Base-by-base conservation (phyloP, 1,284 basidiomycete species). In the Phlebopus sp. region DNA sequence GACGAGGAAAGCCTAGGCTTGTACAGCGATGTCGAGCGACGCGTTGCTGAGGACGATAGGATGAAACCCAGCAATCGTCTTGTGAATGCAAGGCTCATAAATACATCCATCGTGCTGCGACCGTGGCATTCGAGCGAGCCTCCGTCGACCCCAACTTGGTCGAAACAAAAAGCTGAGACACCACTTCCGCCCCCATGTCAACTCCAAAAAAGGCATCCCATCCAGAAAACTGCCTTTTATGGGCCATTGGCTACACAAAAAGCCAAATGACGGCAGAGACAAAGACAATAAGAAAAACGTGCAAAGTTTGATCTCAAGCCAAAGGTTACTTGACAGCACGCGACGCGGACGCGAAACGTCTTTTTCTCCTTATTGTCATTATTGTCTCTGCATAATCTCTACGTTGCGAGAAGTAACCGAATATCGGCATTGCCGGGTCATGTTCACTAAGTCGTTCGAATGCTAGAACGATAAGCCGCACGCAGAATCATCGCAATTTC, bases 401-500 rank as follows among this genome's bases (percentile, higher is more conserved):
- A 46, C 37, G 25, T 25, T 25, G 23, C 37, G 32, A 39, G 53
- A 50, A 51, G 30, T 29, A 23, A 25, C 23, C 17, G 23, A 10
- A 36, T 36, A 25, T 51, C 41, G 46, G 44, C 4, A 47, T 29
- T 37, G 17, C 36, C 3, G 21, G 29, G 30, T 52, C 37, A 50
- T 37, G 32, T 41, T 27, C 21, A 18, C 30, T 35, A 19, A 39
- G 32, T 13, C 25, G 47, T 30, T 29, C 37, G 31, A 9, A 11
- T 14, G 25, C 19, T 27, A 37, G 35, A 38, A 30, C 34, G 42
- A 49, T 37, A 61, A 15, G 36, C 59, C 47, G 21, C 51, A 38
- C 30, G 38, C 19, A 61, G 23, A 46, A 77, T 74, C 30, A 47
- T 47, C 15, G 30, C 50, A 15, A 76, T 74, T 56, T 76, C 73